Conservation (phyloP, 2,329 filamentous ascomycete genomes). For the Fusarium poae region DNA sequence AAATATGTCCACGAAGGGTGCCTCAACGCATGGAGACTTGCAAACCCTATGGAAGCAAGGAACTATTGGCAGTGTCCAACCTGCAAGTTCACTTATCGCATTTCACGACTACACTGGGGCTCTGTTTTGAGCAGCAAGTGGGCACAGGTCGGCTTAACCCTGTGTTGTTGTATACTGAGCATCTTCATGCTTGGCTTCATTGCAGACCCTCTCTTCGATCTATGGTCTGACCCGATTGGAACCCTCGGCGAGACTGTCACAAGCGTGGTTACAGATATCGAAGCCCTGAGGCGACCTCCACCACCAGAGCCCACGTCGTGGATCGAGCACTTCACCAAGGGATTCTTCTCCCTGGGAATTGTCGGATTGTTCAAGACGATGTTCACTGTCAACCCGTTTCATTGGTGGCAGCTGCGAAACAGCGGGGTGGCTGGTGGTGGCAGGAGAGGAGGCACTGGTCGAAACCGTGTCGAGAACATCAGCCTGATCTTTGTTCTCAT, state of each 20-base stretch:
- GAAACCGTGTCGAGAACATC: slow-evolving; percentile 82
- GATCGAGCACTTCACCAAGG: slow-evolving; percentile 88
- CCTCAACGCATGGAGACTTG: slow-evolving; percentile 83
- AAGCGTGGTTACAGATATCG: slow-evolving; percentile 58
- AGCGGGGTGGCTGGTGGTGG: slow-evolving; percentile 67
- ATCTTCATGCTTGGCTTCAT: slow-evolving; percentile 91
- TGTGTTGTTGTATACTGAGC: slow-evolving; percentile 75
- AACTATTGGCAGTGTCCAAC: slow-evolving; percentile 92
- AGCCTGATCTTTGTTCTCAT: slow-evolving; percentile 84
- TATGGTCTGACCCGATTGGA: slow-evolving; percentile 84
- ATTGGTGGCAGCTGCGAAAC: slow-evolving; percentile 80
- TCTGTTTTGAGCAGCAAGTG: slow-evolving; percentile 75
- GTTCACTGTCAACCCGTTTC: slow-evolving; percentile 78
- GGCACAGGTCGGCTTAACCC: slow-evolving; percentile 77
- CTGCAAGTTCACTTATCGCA: slow-evolving; percentile 84
- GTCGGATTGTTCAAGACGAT: slow-evolving; percentile 87
- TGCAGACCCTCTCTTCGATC: slow-evolving; percentile 90
- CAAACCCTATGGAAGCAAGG: slow-evolving; percentile 72
- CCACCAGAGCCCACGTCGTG: slow-evolving; percentile 72
- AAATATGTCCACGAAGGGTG: slow-evolving; percentile 96
- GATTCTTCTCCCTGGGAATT: slow-evolving; percentile 88
- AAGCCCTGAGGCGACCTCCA: slow-evolving; percentile 53
- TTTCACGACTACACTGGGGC: slow-evolving; percentile 82
- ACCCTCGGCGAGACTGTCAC: slow-evolving; percentile 68
- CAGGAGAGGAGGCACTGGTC: slow-evolving; percentile 72